These are phyloP conservation scores for Populus tomentosa DNA, from an alignment of 441 rosid genomes.

Conservation along the genomic window DNA sequence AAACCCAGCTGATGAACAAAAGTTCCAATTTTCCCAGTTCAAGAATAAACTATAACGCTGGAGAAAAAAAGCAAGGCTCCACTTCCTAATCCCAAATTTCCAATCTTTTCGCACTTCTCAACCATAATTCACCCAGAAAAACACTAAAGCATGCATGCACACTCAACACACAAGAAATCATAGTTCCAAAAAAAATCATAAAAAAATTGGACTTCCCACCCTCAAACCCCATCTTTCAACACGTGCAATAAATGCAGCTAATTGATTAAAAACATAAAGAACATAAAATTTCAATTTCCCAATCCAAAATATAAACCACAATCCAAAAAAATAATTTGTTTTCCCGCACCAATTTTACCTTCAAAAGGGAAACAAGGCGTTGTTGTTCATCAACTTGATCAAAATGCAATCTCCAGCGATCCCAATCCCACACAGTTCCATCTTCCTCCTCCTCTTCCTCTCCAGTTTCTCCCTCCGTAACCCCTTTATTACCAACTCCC, in stretches of 20 bases:
- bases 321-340: too few species aligned
- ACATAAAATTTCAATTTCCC: not conserved
- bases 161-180: not conserved
- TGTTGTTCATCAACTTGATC: constrained; percentile 78
- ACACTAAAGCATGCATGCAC: not conserved
- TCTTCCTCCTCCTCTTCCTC: constrained; percentile 6
- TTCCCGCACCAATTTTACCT: constrained; percentile 34
- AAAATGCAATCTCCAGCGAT: constrained; percentile 86
- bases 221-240: not conserved
- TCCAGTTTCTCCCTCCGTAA: constrained; percentile 10
- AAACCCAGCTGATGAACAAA: not conserved
- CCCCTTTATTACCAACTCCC: constrained; percentile 14
- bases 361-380: constrained; percentile 61
- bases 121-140: not conserved
- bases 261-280: not conserved
- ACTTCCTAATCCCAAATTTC: not conserved
- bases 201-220: not conserved
- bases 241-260: not conserved
- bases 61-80: not conserved
- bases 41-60: not conserved
- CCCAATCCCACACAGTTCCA: constrained; percentile 83
- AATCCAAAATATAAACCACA: not conserved
- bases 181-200: not conserved
- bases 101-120: not conserved
- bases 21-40: not conserved